Evolutionary conservation across 306 rosid genomes (phyloP).

Genomic region (Trifolium pratense): DNA sequence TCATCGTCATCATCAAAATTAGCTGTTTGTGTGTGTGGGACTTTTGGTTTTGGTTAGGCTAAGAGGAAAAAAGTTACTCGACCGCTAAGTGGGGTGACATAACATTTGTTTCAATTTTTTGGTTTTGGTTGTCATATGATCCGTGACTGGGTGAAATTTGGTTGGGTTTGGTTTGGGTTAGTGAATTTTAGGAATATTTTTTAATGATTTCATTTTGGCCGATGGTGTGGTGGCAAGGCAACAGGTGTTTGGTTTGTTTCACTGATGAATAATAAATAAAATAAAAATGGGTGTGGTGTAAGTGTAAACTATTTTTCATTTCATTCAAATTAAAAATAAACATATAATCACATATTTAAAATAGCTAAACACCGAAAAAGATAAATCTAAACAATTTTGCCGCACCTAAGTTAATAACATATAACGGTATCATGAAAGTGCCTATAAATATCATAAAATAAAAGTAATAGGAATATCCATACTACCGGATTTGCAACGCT

Average conservation of each 20-base stretch:
- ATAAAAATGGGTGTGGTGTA: no score
- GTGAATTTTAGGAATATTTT: not conserved
- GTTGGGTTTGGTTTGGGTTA: not conserved
- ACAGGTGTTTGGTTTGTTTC: not conserved
- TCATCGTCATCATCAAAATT: slow-evolving; percentile 24
- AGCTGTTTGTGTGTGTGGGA: slow-evolving; percentile 34
- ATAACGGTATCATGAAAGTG: no score
- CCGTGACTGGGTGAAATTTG: not conserved
- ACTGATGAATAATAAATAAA: not conserved
- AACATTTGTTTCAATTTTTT: not conserved
- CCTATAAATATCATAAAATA: no score
- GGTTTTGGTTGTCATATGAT: not conserved
- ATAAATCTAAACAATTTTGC: no score
- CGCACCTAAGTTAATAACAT: no score
- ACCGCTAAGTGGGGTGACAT: slow-evolving; percentile 15
- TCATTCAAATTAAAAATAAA: no score
- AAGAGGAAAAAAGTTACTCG: slow-evolving; percentile 9
- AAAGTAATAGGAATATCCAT: no score
- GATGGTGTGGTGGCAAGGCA: not conserved
- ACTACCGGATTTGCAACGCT: no score
- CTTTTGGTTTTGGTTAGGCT: not conserved
- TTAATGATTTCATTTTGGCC: no score
- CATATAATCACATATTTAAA: no score
- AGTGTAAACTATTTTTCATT: no score
- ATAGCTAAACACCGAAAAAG: no score